Base-by-base conservation (phyloP, 495 filamentous ascomycete genomes). In the Entonaema liquescens region DNA sequence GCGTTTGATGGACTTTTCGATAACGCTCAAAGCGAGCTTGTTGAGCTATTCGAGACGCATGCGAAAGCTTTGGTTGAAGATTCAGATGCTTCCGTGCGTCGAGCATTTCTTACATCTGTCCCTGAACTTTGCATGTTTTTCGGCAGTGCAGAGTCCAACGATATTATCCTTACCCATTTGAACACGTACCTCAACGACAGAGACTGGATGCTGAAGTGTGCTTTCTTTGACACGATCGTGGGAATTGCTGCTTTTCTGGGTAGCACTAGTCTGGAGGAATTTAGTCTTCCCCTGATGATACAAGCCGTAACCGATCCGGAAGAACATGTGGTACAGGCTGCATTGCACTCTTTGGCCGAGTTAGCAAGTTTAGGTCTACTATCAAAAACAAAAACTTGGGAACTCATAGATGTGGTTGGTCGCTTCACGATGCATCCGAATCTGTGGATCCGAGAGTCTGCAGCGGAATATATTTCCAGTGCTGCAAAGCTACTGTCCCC, bases 111-210 rank as follows among this genome's bases (percentile, higher is more conserved):
- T n/a, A 89, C 90, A 19, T 98, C 95, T 12, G 95, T 99, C 0
- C 90, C 94, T 2, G 91, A 92, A 42, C 85, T 99, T 0, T 99
- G 96, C 75, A 89, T 97, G 59, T 98, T 98, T 79, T 98, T 99
- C 68, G 95, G 95, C 13, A 94, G 89, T 56, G 79, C 89, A 23
- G 91, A 93, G 74, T 90, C 95, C 2, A 98, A 94, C 74, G 96
- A 99, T 74, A 92, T 98, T 15, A 90, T 99, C 38, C 81, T 98
- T 4, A 96, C 93, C 38, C 95, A 99, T 77, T 81, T 99, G 23
- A 99, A 98, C 75, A 99, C 96, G 0, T 99, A 99, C 71, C 84
- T 99, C 7, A 99, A 99, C 71, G 96, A 98, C 73, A 87, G 89
- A 59, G 94, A 98, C 75, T 99, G 96, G 96, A 92, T 93, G 77